A percentile compares a stretch with the other conserved stretches of the same genome.
Evolutionary conservation across 805 yeast genomes (phyloP).

Genomic region (Nakazawaea populi): DNA sequence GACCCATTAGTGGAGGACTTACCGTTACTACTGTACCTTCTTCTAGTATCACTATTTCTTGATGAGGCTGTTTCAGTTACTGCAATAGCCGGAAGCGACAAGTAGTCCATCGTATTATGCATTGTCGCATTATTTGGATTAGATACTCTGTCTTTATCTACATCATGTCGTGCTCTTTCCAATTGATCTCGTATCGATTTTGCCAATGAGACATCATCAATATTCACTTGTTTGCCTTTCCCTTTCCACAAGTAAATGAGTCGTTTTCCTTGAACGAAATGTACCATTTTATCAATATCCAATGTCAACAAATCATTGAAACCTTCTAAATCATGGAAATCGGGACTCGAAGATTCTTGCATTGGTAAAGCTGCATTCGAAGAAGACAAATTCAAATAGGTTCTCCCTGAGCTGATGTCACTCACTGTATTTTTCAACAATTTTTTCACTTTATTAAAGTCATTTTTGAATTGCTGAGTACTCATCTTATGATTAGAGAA

Average conservation of each 20-base stretch:
- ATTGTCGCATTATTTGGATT: not conserved
- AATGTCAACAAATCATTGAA: conserved; percentile 10
- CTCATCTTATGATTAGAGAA: conserved; percentile 19
- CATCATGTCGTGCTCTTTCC: not conserved
- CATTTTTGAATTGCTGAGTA: conserved; percentile 27
- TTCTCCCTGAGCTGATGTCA: conserved; percentile 30
- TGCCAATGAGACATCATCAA: conserved; percentile 20
- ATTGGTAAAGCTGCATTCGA: conserved; percentile 13
- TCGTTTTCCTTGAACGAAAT: conserved; percentile 22
- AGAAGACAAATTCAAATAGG: conserved; percentile 17
- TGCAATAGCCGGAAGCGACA: not conserved
- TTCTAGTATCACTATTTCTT: not conserved
- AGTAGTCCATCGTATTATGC: not conserved
- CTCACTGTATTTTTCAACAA: conserved; percentile 29
- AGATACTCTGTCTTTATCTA: not conserved
- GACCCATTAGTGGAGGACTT: conserved; percentile 2
- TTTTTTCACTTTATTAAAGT: conserved; percentile 27
- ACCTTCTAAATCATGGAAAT: conserved; percentile 8
- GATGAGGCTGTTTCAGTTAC: not conserved
- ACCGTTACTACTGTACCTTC: not conserved
- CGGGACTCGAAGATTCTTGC: conserved; percentile 19
- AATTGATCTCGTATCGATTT: conserved; percentile 4
- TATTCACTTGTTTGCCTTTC: conserved; percentile 36
- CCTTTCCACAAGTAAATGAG: conserved; percentile 42
- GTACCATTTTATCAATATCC: conserved; percentile 18